phyloP scores from a whole-genome alignment of 768 basidiomycete species.

The Rhizopogon vulgaris region DNA sequence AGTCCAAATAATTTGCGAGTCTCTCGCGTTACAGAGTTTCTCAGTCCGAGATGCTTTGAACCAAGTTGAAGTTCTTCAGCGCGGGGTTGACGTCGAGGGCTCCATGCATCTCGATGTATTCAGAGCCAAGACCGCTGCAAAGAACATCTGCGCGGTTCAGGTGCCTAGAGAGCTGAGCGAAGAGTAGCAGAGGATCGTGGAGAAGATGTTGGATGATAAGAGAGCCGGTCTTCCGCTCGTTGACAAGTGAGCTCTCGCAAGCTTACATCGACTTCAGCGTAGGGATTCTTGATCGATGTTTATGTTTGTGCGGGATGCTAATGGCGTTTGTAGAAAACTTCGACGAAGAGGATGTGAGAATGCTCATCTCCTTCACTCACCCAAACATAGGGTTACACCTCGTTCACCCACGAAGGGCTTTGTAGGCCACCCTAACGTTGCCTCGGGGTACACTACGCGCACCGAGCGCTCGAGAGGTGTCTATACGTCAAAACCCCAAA shows the following conservation, averaged over 20 bases:
- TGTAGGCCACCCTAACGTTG: slow-evolving; percentile 73
- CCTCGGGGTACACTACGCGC: slow-evolving; percentile 70
- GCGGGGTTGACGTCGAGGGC: slow-evolving; percentile 68
- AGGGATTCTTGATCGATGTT: slow-evolving; percentile 20
- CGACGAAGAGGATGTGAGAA: slow-evolving; percentile 75
- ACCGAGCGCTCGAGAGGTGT: slow-evolving; percentile 51
- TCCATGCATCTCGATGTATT: slow-evolving; percentile 81
- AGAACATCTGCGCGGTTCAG: slow-evolving; percentile 60
- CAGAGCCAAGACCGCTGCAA: slow-evolving; percentile 61
- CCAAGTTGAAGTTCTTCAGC: slow-evolving; percentile 63
- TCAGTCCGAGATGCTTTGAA: slow-evolving; percentile 79
- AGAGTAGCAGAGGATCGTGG: slow-evolving; percentile 65
- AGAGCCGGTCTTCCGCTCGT: slow-evolving; percentile 68
- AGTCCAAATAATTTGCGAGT: slow-evolving; percentile 46
- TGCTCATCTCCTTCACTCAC: not conserved
- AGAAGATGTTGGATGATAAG: slow-evolving; percentile 73
- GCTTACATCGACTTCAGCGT: slow-evolving; percentile 69
- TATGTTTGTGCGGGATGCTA: not conserved
- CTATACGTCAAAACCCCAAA: slow-evolving; percentile 80
- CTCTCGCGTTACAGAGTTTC: slow-evolving; percentile 74
- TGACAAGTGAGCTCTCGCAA: slow-evolving; percentile 76
- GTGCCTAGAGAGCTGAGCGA: slow-evolving; percentile 51
- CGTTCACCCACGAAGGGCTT: slow-evolving; percentile 67
- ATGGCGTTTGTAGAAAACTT: slow-evolving; percentile 59
- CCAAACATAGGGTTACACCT: slow-evolving; percentile 43